These are phyloP conservation scores for Moelleriella libera DNA, from an alignment of 2,329 filamentous ascomycete species.

Conservation along the genomic window DNA sequence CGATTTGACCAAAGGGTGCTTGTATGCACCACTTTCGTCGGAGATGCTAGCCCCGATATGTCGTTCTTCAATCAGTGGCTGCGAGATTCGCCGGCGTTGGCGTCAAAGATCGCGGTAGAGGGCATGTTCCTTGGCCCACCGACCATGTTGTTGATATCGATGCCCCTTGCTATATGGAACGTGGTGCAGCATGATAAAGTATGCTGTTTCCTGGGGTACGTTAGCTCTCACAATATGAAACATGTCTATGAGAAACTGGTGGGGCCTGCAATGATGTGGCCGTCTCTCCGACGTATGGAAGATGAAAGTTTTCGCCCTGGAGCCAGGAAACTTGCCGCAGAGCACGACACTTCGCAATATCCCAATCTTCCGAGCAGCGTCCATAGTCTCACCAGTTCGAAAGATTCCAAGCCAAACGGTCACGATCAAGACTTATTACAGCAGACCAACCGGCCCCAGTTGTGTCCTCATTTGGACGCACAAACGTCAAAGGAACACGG, in stretches of 20 bases:
- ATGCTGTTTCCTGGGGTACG: constrained; percentile 50
- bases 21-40: constrained; percentile 53
- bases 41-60: constrained; percentile 52
- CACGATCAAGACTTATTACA: neutral
- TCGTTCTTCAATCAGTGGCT: constrained; percentile 53
- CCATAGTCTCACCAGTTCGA: neutral
- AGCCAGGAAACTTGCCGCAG: constrained; percentile 17
- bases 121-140: constrained; percentile 55
- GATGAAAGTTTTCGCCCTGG: constrained; percentile 43
- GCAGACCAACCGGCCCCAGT: constrained; percentile 14
- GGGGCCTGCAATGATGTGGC: constrained; percentile 26
- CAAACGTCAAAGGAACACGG: constrained; percentile 18
- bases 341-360: no score
- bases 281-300: constrained; percentile 38
- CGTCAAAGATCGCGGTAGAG: constrained; percentile 46
- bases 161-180: constrained; percentile 49
- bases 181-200: constrained; percentile 53
- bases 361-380: no score
- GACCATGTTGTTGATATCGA: constrained; percentile 52
- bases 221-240: constrained; percentile 54
- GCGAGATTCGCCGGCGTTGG: constrained; percentile 40
- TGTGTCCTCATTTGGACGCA: constrained; percentile 6
- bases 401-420: constrained; percentile 4
- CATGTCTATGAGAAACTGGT: constrained; percentile 47
- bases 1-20: constrained; percentile 50